Percentiles rank a stretch among this genome's conserved stretches.
phyloP scores from a whole-genome alignment of 2,329 filamentous ascomycete species.

The Botrytis pseudocinerea region DNA sequence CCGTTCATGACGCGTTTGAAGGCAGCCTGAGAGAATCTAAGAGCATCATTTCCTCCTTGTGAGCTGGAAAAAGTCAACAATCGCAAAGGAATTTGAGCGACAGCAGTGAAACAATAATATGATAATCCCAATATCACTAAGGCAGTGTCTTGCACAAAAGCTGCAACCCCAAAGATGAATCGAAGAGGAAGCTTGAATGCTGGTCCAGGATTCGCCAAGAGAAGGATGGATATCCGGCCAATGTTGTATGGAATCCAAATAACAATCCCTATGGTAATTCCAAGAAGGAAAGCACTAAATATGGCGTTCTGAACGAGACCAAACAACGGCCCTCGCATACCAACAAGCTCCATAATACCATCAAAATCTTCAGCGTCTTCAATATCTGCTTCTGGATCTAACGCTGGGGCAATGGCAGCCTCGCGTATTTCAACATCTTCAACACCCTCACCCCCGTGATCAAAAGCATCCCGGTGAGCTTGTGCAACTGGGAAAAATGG shows the following conservation, averaged over 20 bases:
- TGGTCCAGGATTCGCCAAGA: slow-evolving; percentile 75
- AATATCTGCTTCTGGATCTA: slow-evolving; percentile 75
- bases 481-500: slow-evolving; percentile 55
- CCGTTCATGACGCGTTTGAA: slow-evolving; percentile 48
- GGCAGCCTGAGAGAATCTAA: slow-evolving; percentile 36
- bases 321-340: slow-evolving; percentile 89
- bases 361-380: slow-evolving; percentile 93
- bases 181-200: slow-evolving; percentile 69
- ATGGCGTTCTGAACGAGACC: slow-evolving; percentile 92
- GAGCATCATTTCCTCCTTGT: slow-evolving; percentile 23
- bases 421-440: slow-evolving; percentile 60
- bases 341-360: slow-evolving; percentile 91
- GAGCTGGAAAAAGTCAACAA: slow-evolving; percentile 24
- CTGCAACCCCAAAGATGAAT: slow-evolving; percentile 71
- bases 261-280: slow-evolving; percentile 79
- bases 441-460: slow-evolving; percentile 36
- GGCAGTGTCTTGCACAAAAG: slow-evolving; percentile 73
- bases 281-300: slow-evolving; percentile 89
- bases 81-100: slow-evolving; percentile 29
- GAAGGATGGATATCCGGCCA: slow-evolving; percentile 79
- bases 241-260: slow-evolving; percentile 91
- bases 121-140: slow-evolving; percentile 63
- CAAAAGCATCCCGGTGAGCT: slow-evolving; percentile 31
- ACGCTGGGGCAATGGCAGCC: slow-evolving; percentile 64
- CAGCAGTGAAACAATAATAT: slow-evolving; percentile 42